Base-by-base conservation (phyloP, 306 rosid genomes). In the Fragaria nilgerrensis region DNA sequence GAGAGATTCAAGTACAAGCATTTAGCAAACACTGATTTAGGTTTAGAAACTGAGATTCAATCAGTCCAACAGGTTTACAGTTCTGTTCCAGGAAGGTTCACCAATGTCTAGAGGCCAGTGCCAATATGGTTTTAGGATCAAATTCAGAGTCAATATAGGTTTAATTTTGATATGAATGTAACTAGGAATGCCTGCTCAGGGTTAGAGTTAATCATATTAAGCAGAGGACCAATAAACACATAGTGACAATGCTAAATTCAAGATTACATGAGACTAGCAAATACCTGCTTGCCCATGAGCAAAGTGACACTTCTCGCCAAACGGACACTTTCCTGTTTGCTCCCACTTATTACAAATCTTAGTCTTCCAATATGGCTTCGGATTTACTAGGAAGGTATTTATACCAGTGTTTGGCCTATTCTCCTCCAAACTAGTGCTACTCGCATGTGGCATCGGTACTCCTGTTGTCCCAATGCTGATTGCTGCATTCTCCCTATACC, bases 231-330 rank as follows among this genome's bases (percentile, higher is more conserved):
- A 75, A 74, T 3, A 66, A 19, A 16, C 29, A 36, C 34, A 62
- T 32, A 45, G 45, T 47, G 15, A 75, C 16, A 80, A 74, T 41
- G 56, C 47, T 49, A 64, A 75, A 53, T 8, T 16, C 22, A 68
- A 70, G 45, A 23, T 79, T 79, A 75, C 22, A 66, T 16, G 25
- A 82, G 72, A 79, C 25, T 32, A 66, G 11, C 50, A 39, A 55
- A 12, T 85, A 95, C 98, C 99, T 91, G 90, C 86, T 70, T 81
- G 88, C 5, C 99, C 99, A 82, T 96, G 99, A 43, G 98, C 97
- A 84, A 91, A 96, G 88, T 91, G 97, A 73, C 99, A 96, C 27
- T 89, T 88, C 22, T 84, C 93, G 2, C 93, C 92, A 16, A 86
- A 96, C 41, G 90, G 88, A 79, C 99, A 96, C 32, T 84, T 85